Base-by-base conservation (phyloP, 805 yeast species). In the Cyberlindnera galapagoensis region DNA sequence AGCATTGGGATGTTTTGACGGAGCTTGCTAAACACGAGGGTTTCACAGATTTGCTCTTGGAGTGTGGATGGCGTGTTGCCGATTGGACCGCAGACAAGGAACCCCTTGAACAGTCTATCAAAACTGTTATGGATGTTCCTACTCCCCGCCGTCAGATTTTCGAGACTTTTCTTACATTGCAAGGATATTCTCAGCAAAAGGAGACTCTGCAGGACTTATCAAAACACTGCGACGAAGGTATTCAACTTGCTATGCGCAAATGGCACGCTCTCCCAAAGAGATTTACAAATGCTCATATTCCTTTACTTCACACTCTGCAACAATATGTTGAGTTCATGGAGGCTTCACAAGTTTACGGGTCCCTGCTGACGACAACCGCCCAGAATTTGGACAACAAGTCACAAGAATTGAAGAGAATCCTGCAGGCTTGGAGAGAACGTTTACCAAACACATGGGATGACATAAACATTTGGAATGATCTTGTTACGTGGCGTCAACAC, bases 41-140 rank as follows among this genome's bases (percentile, higher is more conserved):
- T 0, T 94, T 90, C 54, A 87, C 97, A 0, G 98, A 92, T 51
- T 65, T 92, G 43, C 62, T 94, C 17, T 65, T 92, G n/a, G 99
- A 92, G 56, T 94, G 98, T 69, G 98, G 97, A 23, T 92, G 99
- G 99, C 71, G 99, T 51, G 94, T 92, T 24, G 97, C 98, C 7
- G 97, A 92, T 51, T 92, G 98, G 98, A 80, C 80, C 39, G 79
- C 94, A 7, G 98, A 94, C 50, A 72, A 88, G 42, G 97, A 90
- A 43, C 92, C 97, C 0, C 63, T 92, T 23, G 97, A 88, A 51
- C 95, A 85, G 50, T 81, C 95, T 2, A 94, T 92, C 17, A 85
- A 87, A 57, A 83, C 94, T 26, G 95, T 92, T 5, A 87, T 92
- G 95, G 98, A 92, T 59, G 96, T 88, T 17, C 97, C 98, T 4